A percentile compares a stretch with the other conserved stretches of the same genome.
phyloP scores from a whole-genome alignment of 495 filamentous ascomycete genomes.

The Apiosordaria backusii region DNA sequence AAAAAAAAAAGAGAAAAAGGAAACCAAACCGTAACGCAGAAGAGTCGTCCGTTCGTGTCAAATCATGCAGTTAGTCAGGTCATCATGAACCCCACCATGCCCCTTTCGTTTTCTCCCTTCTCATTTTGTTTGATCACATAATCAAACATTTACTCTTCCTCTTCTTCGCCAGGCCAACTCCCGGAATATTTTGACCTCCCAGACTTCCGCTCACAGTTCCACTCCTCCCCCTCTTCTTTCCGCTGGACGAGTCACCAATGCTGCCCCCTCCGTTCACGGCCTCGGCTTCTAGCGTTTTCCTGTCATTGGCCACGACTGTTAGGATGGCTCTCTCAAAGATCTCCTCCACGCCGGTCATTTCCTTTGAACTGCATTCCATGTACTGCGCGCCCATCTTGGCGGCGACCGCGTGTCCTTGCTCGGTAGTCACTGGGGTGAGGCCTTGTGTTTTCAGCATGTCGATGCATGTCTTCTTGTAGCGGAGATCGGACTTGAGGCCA shows the following conservation, averaged over 20 bases:
- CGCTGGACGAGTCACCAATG: conserved; percentile 1
- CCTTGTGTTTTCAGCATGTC: conserved; percentile 98
- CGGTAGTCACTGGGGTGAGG: conserved; percentile 84
- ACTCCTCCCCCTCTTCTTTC: conserved; percentile 8
- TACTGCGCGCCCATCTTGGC: conserved; percentile 90
- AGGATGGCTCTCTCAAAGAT: conserved; percentile 89
- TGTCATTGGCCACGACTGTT: conserved; percentile 71
- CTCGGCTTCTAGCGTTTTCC: conserved; percentile 46
- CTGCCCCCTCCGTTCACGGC: conserved; percentile 25
- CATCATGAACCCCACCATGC: conserved; percentile 19
- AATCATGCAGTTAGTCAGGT: conserved; percentile 3
- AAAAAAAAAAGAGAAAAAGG: conserved; percentile 3
- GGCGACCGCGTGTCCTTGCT: conserved; percentile 85
- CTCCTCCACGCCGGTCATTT: conserved; percentile 91
- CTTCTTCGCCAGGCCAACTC: conserved; percentile 37
- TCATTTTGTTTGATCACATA: conserved; percentile 17
- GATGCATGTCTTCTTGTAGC: conserved; percentile 89
- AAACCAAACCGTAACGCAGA: conserved; percentile 5
- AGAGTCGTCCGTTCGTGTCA: conserved; percentile 9
- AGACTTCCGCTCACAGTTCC: conserved; percentile 17
- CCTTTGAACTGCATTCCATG: conserved; percentile 97
- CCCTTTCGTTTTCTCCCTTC: conserved; percentile 6
- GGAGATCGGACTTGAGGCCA: conserved; percentile 94
- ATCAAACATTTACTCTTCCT: conserved; percentile 54
- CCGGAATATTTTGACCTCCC: conserved; percentile 24